These are phyloP conservation scores for Phytophthora crassamura DNA, from an alignment of 352 stramenopile genomes.

Conservation along the genomic window DNA sequence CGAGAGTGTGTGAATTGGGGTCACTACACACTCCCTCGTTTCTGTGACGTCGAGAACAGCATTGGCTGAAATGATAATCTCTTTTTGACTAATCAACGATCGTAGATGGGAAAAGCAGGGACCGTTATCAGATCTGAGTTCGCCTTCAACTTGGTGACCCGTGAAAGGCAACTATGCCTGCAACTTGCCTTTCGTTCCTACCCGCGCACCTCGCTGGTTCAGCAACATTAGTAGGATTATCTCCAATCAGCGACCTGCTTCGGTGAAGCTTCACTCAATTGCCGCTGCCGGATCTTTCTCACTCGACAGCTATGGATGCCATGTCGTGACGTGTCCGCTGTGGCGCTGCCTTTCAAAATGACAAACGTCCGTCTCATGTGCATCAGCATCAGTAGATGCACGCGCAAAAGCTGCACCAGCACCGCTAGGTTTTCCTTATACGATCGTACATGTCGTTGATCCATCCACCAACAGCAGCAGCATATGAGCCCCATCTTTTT, in stretches of 20 bases:
- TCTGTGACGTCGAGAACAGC: neutral
- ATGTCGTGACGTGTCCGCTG: neutral
- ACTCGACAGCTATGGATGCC: neutral
- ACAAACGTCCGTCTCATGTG: no score
- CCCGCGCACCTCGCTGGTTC: no score
- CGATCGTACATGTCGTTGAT: no score
- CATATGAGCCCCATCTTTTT: conserved; percentile 15
- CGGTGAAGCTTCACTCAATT: conserved; percentile 2
- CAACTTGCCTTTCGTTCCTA: conserved; percentile 10
- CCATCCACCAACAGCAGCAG: no score
- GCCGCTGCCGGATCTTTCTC: neutral
- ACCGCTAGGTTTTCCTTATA: no score
- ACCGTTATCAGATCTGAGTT: conserved; percentile 37
- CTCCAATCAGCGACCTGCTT: neutral
- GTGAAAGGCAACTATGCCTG: conserved; percentile 12
- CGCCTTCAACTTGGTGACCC: conserved; percentile 40
- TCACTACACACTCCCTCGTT: conserved; percentile 15
- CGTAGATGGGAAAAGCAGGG: conserved; percentile 11
- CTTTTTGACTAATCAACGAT: conserved; percentile 15
- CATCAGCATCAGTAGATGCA: no score
- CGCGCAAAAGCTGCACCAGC: no score
- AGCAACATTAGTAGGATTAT: neutral
- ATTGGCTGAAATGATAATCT: conserved; percentile 1
- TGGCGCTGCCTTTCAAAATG: neutral
- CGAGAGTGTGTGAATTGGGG: neutral